Conservation (phyloP, 306 rosid genomes). For the Aeschynomene evenia region DNA sequence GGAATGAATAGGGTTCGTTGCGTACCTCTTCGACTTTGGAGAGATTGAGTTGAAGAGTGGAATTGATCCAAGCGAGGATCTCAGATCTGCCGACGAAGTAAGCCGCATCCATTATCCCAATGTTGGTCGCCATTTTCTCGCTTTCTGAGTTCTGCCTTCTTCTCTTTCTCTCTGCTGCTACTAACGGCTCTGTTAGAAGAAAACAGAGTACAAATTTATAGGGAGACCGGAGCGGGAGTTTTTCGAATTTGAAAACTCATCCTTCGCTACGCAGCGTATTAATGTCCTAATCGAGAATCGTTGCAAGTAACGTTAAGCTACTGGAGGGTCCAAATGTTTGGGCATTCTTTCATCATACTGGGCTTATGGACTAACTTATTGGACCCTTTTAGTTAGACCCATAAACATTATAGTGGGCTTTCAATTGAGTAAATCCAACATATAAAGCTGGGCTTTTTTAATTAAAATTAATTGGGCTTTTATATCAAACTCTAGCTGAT, state of each 20-base stretch:
- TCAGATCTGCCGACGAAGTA: conserved; percentile 96
- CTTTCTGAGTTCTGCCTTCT: background rate
- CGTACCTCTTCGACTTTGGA: conserved; percentile 79
- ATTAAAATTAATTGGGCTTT: background rate
- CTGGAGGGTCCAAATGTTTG: background rate
- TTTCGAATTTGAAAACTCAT: conserved; percentile 36
- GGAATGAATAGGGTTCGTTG: no score
- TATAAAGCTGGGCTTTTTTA: background rate
- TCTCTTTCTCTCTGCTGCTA: background rate
- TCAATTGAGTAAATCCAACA: background rate
- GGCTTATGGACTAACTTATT: background rate
- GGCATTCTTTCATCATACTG: background rate
- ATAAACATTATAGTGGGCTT: background rate
- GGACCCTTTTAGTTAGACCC: background rate
- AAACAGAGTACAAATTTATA: conserved; percentile 26
- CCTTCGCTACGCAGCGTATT: no score
- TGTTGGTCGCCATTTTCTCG: conserved; percentile 72
- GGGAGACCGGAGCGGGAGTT: conserved; percentile 60
- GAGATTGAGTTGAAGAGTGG: conserved; percentile 84
- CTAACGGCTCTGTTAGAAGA: conserved; percentile 24
- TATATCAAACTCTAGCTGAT: no score
- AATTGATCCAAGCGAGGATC: conserved; percentile 90
- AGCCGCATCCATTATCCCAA: conserved; percentile 93
- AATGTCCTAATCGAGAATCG: background rate
- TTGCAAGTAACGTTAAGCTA: background rate